A percentile compares a stretch with the other conserved stretches of the same genome.
These are phyloP conservation scores for Spiromastix sp. DNA, from an alignment of 2,329 filamentous ascomycete species.

Conservation along the genomic window DNA sequence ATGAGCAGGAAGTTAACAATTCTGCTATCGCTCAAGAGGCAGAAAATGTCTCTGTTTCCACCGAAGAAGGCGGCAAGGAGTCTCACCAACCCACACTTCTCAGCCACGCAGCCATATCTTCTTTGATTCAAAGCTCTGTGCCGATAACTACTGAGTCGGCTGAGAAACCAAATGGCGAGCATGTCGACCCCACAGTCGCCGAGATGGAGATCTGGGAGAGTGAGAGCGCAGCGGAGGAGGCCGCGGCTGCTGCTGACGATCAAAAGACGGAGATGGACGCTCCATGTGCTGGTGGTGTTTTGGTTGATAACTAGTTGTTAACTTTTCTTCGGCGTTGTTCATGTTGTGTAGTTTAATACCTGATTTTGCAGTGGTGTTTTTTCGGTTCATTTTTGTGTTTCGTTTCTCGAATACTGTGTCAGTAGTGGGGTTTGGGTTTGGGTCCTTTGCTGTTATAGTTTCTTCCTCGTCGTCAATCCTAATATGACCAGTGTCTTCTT, in stretches of 20 bases:
- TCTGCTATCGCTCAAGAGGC: neutral
- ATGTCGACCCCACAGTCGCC: slow-evolving; percentile 45
- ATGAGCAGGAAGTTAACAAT: neutral
- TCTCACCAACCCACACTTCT: slow-evolving; percentile 2
- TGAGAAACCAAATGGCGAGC: slow-evolving; percentile 16
- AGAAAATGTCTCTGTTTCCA: neutral
- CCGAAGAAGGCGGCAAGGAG: slow-evolving; percentile 14
- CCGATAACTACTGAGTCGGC: slow-evolving; percentile 20
- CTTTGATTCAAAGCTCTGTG: slow-evolving; percentile 12
- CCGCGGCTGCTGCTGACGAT: slow-evolving; percentile 7
- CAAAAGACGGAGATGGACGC: too few species aligned
- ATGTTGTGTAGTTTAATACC: neutral
- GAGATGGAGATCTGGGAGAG: slow-evolving; percentile 60
- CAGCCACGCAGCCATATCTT: slow-evolving; percentile 8
- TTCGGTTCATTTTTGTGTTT: neutral
- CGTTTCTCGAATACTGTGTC: neutral
- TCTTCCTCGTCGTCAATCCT: too few species aligned
- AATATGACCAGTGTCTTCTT: too few species aligned
- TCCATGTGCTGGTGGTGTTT: neutral
- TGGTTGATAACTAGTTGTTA: neutral
- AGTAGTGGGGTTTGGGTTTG: too few species aligned
- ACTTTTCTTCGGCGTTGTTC: neutral
- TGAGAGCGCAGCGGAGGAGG: slow-evolving; percentile 50
- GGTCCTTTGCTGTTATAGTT: too few species aligned
- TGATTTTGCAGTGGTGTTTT: neutral